Evolutionary conservation across 2,329 filamentous ascomycete species (phyloP).

Genomic region (Fusarium albosuccineum): DNA sequence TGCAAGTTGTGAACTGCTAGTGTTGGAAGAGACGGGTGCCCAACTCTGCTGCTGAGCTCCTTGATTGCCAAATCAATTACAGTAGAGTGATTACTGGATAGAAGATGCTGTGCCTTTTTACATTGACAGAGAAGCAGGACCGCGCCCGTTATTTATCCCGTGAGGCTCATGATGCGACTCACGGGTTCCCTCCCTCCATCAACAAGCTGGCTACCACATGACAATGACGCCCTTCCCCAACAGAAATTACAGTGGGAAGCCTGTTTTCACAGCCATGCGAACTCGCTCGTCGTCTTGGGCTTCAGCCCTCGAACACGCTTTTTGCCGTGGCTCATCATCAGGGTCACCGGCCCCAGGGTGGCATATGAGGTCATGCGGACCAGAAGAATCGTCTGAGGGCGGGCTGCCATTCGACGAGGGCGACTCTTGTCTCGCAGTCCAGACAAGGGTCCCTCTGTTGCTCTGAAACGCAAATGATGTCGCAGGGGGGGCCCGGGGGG

Average conservation of each 20-base stretch:
- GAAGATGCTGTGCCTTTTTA: background rate
- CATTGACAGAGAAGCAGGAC: slow-evolving; percentile 9
- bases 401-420: slow-evolving; percentile 28
- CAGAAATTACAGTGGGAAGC: slow-evolving; percentile 29
- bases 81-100: slow-evolving; percentile 7
- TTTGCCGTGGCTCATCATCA: slow-evolving; percentile 28
- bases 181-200: slow-evolving; percentile 12
- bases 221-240: slow-evolving; percentile 37
- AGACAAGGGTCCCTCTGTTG: slow-evolving; percentile 16
- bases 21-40: background rate
- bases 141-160: slow-evolving; percentile 40
- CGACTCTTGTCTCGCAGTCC: slow-evolving; percentile 1
- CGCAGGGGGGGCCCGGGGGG: slow-evolving; percentile 26
- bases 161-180: slow-evolving; percentile 17
- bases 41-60: slow-evolving; percentile 3
- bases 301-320: slow-evolving; percentile 29
- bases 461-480: slow-evolving; percentile 44
- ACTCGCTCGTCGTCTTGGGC: slow-evolving; percentile 18
- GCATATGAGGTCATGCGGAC: slow-evolving; percentile 45
- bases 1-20: background rate
- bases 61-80: background rate
- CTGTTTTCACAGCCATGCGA: slow-evolving; percentile 32
- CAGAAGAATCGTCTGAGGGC: slow-evolving; percentile 26
- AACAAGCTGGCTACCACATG: slow-evolving; percentile 31
- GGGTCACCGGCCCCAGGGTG: slow-evolving; percentile 26